These are phyloP conservation scores for Talaromyces sp. DNA, from an alignment of 2,329 filamentous ascomycete genomes.

Conservation along the genomic window DNA sequence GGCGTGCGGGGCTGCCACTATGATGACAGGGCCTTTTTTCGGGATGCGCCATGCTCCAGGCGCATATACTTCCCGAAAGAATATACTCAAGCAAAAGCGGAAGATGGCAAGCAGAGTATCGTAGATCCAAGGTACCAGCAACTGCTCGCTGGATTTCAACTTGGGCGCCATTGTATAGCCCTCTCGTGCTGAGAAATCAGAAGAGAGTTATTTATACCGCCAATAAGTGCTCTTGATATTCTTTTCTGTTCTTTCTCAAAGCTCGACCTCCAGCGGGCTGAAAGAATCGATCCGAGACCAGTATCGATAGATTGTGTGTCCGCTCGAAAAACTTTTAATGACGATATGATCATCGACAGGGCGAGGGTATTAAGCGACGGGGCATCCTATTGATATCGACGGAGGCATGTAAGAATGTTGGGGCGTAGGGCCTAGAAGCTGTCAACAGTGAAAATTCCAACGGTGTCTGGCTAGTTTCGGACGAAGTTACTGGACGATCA, in stretches of 20 bases:
- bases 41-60: slow-evolving; percentile 93
- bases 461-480: not conserved
- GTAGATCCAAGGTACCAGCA: slow-evolving; percentile 46
- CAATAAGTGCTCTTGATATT: not conserved
- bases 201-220: not conserved
- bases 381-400: not conserved
- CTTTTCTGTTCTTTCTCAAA: not conserved
- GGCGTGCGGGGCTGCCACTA: slow-evolving; percentile 93
- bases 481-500: not conserved
- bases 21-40: slow-evolving; percentile 78
- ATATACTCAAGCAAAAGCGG: slow-evolving; percentile 77
- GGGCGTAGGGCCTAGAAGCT: not conserved
- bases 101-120: slow-evolving; percentile 47
- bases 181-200: not conserved
- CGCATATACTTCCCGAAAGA: slow-evolving; percentile 96
- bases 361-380: no score
- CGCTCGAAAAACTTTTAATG: not conserved
- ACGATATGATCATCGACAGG: not conserved
- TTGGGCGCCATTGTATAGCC: slow-evolving; percentile 2
- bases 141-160: slow-evolving; percentile 7
- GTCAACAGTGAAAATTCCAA: not conserved
- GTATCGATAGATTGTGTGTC: not conserved
- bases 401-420: not conserved
- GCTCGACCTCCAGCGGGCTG: not conserved
- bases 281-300: not conserved